phyloP scores from a whole-genome alignment of 495 filamentous ascomycete species.

The Neurospora sp. region DNA sequence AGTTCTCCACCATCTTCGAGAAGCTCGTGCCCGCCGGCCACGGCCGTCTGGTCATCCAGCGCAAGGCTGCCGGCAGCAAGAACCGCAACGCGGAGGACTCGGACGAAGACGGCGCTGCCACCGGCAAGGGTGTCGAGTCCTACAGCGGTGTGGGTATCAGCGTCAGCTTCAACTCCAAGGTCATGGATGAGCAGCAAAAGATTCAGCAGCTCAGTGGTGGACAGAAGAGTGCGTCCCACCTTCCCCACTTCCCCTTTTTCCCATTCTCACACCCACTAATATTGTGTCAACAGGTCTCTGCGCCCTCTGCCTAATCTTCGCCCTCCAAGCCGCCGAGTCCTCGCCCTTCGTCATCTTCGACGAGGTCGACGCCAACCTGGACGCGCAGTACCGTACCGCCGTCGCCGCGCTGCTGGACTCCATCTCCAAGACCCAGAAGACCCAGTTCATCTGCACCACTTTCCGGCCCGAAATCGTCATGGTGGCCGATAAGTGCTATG shows the following conservation, averaged over 20 bases:
- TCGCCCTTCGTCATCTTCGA: conserved; percentile 99
- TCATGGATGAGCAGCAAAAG: conserved; percentile 88
- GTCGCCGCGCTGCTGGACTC: conserved; percentile 79
- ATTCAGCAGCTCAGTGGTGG: conserved; percentile 96
- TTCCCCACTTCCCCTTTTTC: neutral
- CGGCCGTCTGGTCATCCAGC: conserved; percentile 86
- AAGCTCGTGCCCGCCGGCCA: conserved; percentile 89
- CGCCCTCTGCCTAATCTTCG: conserved; percentile 91
- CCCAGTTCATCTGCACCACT: conserved; percentile 80
- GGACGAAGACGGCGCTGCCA: conserved; percentile 43
- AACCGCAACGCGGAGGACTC: conserved; percentile 51
- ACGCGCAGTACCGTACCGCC: conserved; percentile 93
- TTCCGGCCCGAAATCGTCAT: conserved; percentile 95
- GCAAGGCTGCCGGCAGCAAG: conserved; percentile 63
- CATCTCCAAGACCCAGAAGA: conserved; percentile 51
- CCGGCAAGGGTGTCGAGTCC: conserved; percentile 72
- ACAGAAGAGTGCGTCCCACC: conserved; percentile 63
- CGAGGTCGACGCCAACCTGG: conserved; percentile 96
- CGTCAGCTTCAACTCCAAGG: conserved; percentile 96
- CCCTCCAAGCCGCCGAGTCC: conserved; percentile 96
- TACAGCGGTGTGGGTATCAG: conserved; percentile 97
- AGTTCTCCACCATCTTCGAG: conserved; percentile 88
- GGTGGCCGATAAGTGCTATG: conserved; percentile 96
- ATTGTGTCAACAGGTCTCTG: conserved; percentile 62
- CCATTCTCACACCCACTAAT: neutral